Percentiles rank a stretch among this genome's conserved stretches.
Conservation (phyloP, 2,329 filamentous ascomycete species). For the Didymella pinodella region DNA sequence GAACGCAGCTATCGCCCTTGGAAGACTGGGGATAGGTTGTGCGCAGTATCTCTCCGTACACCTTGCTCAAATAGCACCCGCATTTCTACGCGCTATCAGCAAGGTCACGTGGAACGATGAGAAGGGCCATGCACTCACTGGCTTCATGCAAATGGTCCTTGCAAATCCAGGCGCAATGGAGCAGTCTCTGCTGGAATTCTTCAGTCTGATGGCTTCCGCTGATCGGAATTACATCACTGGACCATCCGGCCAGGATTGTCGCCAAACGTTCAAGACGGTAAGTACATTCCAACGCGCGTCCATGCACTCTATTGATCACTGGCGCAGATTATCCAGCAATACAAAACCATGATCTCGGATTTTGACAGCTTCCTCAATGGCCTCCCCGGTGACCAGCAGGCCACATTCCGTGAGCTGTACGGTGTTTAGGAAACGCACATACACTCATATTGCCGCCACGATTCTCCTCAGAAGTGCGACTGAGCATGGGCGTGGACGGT, state of each 20-base stretch:
- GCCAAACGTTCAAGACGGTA: slow-evolving; percentile 72
- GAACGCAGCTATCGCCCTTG: slow-evolving; percentile 92
- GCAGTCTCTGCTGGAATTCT: slow-evolving; percentile 80
- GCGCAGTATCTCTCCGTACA: slow-evolving; percentile 79
- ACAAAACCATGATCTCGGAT: slow-evolving; percentile 63
- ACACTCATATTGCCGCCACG: slow-evolving; percentile 5
- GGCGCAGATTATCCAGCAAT: slow-evolving; percentile 59
- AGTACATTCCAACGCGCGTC: slow-evolving; percentile 43
- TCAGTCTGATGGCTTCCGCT: slow-evolving; percentile 80
- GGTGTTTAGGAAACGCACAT: slow-evolving; percentile 33
- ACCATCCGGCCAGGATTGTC: slow-evolving; percentile 67
- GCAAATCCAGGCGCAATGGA: slow-evolving; percentile 94
- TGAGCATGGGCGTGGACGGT: slow-evolving; percentile 12
- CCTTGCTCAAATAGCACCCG: slow-evolving; percentile 78
- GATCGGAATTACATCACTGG: slow-evolving; percentile 63
- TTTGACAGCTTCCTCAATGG: slow-evolving; percentile 61
- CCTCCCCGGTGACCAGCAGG: slow-evolving; percentile 55
- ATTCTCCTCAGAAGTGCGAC: not conserved
- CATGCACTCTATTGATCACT: slow-evolving; percentile 25
- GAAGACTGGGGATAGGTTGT: slow-evolving; percentile 82
- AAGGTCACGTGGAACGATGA: slow-evolving; percentile 89
- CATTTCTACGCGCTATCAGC: slow-evolving; percentile 82
- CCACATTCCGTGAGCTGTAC: slow-evolving; percentile 55
- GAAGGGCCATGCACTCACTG: slow-evolving; percentile 91
- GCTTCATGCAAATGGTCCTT: slow-evolving; percentile 84